Conservation (phyloP, 2,329 filamentous ascomycete species). For the Cordyceps fumosorosea region DNA sequence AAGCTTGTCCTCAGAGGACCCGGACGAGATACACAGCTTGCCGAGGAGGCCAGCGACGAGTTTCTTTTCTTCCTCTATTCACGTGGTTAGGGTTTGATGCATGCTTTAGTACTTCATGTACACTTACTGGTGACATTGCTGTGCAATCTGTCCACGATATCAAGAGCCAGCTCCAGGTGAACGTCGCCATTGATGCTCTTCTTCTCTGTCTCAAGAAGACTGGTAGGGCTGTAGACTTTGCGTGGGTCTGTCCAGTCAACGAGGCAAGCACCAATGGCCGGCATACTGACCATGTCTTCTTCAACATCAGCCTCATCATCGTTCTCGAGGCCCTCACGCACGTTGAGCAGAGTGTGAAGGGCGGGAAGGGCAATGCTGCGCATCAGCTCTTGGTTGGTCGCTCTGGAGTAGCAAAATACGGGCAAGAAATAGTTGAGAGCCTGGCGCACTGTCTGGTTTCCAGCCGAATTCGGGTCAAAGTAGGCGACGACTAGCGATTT, state of each 20-base stretch:
- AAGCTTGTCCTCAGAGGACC: slow-evolving; percentile 53
- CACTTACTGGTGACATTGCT: slow-evolving; percentile 60
- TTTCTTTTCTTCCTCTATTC: slow-evolving; percentile 77
- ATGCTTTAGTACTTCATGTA: neutral
- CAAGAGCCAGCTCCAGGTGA: slow-evolving; percentile 70
- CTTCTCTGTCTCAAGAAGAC: slow-evolving; percentile 49
- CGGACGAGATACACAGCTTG: slow-evolving; percentile 72
- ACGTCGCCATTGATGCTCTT: slow-evolving; percentile 67
- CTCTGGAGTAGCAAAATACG: slow-evolving; percentile 81
- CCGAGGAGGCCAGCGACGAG: slow-evolving; percentile 68
- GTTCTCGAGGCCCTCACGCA: slow-evolving; percentile 66
- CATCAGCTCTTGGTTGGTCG: slow-evolving; percentile 80
- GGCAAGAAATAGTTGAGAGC: slow-evolving; percentile 89
- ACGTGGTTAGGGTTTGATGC: slow-evolving; percentile 21
- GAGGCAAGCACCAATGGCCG: slow-evolving; percentile 72
- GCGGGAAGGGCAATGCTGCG: slow-evolving; percentile 65
- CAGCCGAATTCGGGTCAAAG: slow-evolving; percentile 76
- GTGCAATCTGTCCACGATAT: slow-evolving; percentile 68
- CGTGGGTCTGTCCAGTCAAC: slow-evolving; percentile 94
- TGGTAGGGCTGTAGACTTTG: slow-evolving; percentile 56
- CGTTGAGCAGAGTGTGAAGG: slow-evolving; percentile 66
- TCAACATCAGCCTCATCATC: slow-evolving; percentile 69
- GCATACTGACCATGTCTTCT: slow-evolving; percentile 72
- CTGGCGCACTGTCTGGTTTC: slow-evolving; percentile 78
- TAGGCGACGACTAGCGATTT: slow-evolving; percentile 79